phyloP scores from a whole-genome alignment of 164 flowering plant species.

The Euptelea pleiosperma region DNA sequence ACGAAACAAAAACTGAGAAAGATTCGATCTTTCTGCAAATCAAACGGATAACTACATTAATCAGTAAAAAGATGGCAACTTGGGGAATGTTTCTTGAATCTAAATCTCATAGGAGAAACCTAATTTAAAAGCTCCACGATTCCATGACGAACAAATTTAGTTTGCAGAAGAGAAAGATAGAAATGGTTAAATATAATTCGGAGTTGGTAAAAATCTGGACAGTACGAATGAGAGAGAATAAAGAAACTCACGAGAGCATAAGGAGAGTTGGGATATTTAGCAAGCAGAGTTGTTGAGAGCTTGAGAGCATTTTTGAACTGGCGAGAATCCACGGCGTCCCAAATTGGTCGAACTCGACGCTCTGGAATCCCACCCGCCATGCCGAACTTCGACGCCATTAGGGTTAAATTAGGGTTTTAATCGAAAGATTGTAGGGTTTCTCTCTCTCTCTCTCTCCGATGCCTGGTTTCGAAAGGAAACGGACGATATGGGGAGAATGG shows the following conservation, averaged over 20 bases:
- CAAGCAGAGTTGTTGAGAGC: conserved; percentile 52
- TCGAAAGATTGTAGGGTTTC: background rate
- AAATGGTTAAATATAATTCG: no score
- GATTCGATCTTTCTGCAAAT: background rate
- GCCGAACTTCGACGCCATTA: conserved; percentile 79
- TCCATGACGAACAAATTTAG: no score
- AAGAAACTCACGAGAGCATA: conserved; percentile 66
- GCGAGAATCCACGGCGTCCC: conserved; percentile 95
- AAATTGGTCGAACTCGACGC: conserved; percentile 84
- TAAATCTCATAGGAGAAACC: no score
- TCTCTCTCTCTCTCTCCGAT: background rate
- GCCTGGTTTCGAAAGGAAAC: no score
- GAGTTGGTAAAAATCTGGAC: no score
- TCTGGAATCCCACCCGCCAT: conserved; percentile 92
- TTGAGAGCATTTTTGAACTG: conserved; percentile 88
- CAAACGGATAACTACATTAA: background rate
- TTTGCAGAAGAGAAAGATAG: background rate
- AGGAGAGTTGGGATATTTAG: conserved; percentile 70
- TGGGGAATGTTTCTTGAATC: no score
- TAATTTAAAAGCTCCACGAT: no score
- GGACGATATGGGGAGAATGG: no score
- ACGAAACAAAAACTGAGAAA: no score
- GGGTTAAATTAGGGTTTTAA: background rate
- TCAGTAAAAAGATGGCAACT: no score
- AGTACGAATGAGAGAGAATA: background rate